Evolutionary conservation across 768 basidiomycete genomes (phyloP).

Genomic region (Boletellus ananas): DNA sequence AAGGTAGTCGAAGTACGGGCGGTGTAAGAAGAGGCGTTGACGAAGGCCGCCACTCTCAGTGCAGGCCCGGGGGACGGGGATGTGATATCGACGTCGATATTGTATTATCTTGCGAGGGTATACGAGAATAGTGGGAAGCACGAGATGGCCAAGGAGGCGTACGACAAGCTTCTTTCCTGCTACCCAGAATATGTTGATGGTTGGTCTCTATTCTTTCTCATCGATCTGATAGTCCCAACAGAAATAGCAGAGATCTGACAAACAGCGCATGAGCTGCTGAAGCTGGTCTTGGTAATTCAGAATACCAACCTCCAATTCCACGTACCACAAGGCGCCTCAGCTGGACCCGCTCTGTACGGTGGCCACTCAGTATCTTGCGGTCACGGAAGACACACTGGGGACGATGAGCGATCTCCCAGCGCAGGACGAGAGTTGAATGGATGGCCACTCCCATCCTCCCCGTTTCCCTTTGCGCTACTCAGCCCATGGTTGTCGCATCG

Average conservation of each 20-base stretch:
- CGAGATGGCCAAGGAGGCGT: slow-evolving; percentile 76
- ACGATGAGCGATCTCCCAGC: slow-evolving; percentile 54
- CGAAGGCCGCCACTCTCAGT: slow-evolving; percentile 45
- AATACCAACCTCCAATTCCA: slow-evolving; percentile 79
- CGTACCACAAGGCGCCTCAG: slow-evolving; percentile 87
- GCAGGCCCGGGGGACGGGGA: slow-evolving; percentile 56
- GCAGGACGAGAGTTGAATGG: too few species aligned
- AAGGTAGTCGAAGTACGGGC: slow-evolving; percentile 55
- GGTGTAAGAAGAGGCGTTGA: slow-evolving; percentile 74
- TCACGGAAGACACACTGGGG: slow-evolving; percentile 89
- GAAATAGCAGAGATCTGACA: slow-evolving; percentile 84
- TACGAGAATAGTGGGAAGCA: slow-evolving; percentile 83
- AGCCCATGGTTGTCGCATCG: not conserved
- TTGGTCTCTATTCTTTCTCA: not conserved
- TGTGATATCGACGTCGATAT: slow-evolving; percentile 71
- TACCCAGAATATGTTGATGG: slow-evolving; percentile 78
- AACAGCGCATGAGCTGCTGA: slow-evolving; percentile 82
- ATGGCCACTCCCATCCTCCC: not conserved
- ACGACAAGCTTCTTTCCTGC: slow-evolving; percentile 77
- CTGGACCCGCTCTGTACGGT: slow-evolving; percentile 84
- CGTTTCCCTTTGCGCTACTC: too few species aligned
- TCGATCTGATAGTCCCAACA: slow-evolving; percentile 3
- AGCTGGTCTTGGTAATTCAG: slow-evolving; percentile 81
- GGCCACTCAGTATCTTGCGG: slow-evolving; percentile 93
- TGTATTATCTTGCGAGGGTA: slow-evolving; percentile 89